These are phyloP conservation scores for Termitomyces sp. DNA, from an alignment of 768 basidiomycete species.

Conservation along the genomic window DNA sequence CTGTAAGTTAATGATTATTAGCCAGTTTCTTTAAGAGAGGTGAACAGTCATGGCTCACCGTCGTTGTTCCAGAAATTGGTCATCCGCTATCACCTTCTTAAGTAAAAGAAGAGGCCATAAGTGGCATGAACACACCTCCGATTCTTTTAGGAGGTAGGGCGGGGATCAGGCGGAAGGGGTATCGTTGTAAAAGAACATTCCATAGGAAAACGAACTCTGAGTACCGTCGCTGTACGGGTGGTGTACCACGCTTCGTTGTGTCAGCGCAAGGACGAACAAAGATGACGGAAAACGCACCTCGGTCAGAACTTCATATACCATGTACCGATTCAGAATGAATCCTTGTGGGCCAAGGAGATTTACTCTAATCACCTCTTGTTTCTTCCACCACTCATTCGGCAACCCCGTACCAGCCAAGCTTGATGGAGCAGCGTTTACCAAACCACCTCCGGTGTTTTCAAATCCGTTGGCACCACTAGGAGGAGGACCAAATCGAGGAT, in stretches of 20 bases:
- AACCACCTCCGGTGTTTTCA: constrained; percentile 20
- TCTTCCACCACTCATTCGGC: constrained; percentile 85
- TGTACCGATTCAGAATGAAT: constrained; percentile 85
- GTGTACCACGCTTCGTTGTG: constrained; percentile 40
- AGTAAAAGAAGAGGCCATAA: constrained; percentile 2
- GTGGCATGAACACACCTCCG: constrained; percentile 57
- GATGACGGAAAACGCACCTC: constrained; percentile 47
- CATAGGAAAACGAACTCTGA: constrained; percentile 91
- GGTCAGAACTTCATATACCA: constrained; percentile 75
- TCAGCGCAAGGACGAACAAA: constrained; percentile 5
- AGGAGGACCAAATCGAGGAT: constrained; percentile 28
- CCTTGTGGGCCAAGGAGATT: constrained; percentile 84
- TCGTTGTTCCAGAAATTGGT: constrained; percentile 87
- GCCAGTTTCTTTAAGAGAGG: background rate
- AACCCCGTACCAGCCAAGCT: constrained; percentile 66
- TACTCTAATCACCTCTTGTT: constrained; percentile 66
- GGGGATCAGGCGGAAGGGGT: constrained; percentile 90
- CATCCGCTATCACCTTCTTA: constrained; percentile 54
- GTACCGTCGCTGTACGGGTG: constrained; percentile 78
- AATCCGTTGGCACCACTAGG: constrained; percentile 24
- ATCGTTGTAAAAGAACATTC: constrained; percentile 80
- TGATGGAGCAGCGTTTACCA: constrained; percentile 46
- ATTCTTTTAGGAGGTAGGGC: constrained; percentile 89
- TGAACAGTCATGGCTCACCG: constrained; percentile 33
- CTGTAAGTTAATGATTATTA: constrained; percentile 30